phyloP scores from a whole-genome alignment of 129 eudicot species.

The Oenanthe sinensis region DNA sequence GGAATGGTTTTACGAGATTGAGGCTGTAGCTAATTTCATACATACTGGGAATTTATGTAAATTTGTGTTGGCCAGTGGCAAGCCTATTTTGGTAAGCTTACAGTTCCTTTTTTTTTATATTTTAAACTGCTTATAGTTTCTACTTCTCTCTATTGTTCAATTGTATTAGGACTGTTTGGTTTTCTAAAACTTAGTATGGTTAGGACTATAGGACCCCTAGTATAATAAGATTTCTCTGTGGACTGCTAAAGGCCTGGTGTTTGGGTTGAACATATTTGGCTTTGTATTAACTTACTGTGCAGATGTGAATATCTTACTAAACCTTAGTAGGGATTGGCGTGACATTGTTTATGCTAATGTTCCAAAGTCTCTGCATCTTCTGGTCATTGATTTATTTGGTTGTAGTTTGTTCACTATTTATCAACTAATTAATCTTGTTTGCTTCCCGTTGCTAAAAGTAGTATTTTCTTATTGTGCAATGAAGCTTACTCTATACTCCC shows the following conservation, averaged over 20 bases:
- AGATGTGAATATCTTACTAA: neutral
- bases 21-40: constrained; percentile 48
- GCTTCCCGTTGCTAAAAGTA: neutral
- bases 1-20: constrained; percentile 56
- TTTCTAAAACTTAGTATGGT: neutral
- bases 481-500: neutral
- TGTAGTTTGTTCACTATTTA: neutral
- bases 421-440: neutral
- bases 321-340: neutral
- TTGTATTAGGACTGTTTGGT: neutral
- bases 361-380: neutral
- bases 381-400: neutral
- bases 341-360: neutral
- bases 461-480: neutral
- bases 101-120: neutral
- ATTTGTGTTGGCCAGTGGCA: constrained; percentile 28
- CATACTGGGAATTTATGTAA: constrained; percentile 27
- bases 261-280: neutral
- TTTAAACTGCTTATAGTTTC: neutral
- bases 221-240: neutral
- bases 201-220: neutral
- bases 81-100: constrained; percentile 65
- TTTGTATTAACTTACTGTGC: neutral
- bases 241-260: neutral
- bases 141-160: neutral